Percentiles rank a stretch among this genome's conserved stretches.
phyloP scores from a whole-genome alignment of 1,139 yeast genomes.

The Pichia sp. region DNA sequence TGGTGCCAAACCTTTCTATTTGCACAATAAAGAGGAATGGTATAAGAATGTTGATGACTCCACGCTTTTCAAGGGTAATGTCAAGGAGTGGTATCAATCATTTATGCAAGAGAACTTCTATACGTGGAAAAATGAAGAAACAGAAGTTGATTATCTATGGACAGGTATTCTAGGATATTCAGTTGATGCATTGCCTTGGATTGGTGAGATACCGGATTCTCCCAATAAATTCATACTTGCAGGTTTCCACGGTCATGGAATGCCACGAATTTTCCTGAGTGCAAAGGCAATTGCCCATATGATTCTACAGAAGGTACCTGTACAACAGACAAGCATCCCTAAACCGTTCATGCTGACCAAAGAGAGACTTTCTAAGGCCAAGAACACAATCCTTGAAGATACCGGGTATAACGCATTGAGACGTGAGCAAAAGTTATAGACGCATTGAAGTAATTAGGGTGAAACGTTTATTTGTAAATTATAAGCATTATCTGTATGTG shows the following conservation, averaged over 20 bases:
- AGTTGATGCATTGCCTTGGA: conserved; percentile 23
- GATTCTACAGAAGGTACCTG: too few species aligned
- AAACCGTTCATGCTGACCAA: conserved; percentile 16
- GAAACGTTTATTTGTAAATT: too few species aligned
- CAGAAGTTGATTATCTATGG: conserved; percentile 17
- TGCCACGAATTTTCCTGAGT: conserved; percentile 23
- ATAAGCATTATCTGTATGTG: too few species aligned
- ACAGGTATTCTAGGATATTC: conserved; percentile 26
- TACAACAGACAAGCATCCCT: conserved; percentile 18
- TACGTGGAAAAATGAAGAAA: conserved; percentile 21
- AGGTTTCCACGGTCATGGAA: conserved; percentile 28
- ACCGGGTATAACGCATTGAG: conserved; percentile 12
- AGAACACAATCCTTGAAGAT: conserved; percentile 14
- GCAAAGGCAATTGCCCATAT: conserved; percentile 20
- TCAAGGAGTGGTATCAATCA: conserved; percentile 15
- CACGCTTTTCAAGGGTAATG: conserved; percentile 16
- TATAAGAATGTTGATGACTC: conserved; percentile 25
- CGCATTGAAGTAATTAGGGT: too few species aligned
- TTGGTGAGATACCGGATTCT: conserved; percentile 20
- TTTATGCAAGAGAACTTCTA: conserved; percentile 22
- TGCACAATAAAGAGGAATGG: conserved; percentile 16
- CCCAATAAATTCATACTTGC: conserved; percentile 24
- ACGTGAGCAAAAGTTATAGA: conserved; percentile 1
- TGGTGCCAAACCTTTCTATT: conserved; percentile 21
- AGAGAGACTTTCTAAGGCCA: conserved; percentile 13